Evolutionary conservation across 352 stramenopile species (phyloP).

Genomic region (Globisporangium paroecandrum): DNA sequence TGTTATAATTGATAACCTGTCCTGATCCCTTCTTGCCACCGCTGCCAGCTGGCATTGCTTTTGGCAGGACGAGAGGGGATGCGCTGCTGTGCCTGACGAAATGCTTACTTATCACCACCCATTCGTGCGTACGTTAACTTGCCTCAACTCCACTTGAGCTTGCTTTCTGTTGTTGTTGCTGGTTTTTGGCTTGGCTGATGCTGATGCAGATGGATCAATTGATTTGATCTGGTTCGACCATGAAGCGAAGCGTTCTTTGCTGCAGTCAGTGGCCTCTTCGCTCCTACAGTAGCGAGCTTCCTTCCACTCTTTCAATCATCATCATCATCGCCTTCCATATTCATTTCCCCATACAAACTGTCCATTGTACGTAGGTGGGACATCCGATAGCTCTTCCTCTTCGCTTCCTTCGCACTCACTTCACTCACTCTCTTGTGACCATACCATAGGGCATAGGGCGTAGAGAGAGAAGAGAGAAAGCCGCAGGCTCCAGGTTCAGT

Average conservation of each 20-base stretch:
- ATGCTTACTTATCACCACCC: constrained; percentile 5
- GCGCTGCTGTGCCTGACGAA: neutral
- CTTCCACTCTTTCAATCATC: neutral
- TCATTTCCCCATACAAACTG: neutral
- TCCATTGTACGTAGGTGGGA: neutral
- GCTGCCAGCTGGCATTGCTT: neutral
- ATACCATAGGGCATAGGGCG: neutral
- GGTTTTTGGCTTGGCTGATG: neutral
- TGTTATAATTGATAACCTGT: neutral
- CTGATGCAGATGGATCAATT: neutral
- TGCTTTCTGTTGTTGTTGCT: neutral
- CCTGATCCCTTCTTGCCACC: neutral
- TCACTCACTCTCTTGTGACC: neutral
- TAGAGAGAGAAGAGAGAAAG: neutral
- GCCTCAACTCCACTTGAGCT: constrained; percentile 8
- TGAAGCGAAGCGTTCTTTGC: neutral
- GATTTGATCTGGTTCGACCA: neutral
- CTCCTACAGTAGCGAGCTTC: constrained; percentile 2
- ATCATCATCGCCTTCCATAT: neutral
- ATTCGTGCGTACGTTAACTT: neutral
- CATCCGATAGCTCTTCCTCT: neutral
- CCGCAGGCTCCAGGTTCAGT: neutral
- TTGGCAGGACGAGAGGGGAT: neutral
- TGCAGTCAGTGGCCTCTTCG: neutral
- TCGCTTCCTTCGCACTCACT: neutral